Evolutionary conservation across 208 protist species (phyloP).

Genomic region (Trypanosoma melophagium): DNA sequence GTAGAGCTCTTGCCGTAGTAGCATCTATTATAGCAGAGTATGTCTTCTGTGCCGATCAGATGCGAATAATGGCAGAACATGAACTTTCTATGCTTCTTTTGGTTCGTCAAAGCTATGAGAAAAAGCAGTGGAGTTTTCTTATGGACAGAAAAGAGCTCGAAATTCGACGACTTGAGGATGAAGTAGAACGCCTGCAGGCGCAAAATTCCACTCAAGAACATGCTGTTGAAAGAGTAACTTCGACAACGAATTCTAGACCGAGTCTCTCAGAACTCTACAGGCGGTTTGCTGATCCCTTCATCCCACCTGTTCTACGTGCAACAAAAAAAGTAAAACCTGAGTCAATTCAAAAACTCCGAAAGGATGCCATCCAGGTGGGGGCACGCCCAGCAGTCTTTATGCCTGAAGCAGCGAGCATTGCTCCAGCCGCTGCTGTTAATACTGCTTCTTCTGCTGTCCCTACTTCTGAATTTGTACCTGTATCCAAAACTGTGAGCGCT

Average conservation of each 20-base stretch:
- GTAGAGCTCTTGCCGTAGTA: not conserved
- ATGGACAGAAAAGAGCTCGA: slow-evolving; percentile 47
- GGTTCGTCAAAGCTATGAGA: slow-evolving; percentile 30
- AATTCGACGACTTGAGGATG: slow-evolving; percentile 40
- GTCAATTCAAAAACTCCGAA: slow-evolving; percentile 35
- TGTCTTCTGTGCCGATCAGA: slow-evolving; percentile 20
- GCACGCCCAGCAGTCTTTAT: slow-evolving; percentile 30
- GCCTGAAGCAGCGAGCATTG: not conserved
- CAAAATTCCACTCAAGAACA: too few species aligned
- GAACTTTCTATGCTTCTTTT: slow-evolving; percentile 37
- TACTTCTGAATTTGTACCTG: not conserved
- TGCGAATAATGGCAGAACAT: slow-evolving; percentile 30
- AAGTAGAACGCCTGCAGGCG: slow-evolving; percentile 25
- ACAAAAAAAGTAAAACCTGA: slow-evolving; percentile 9
- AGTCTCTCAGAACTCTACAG: slow-evolving; percentile 44
- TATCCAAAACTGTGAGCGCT: too few species aligned
- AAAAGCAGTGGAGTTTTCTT: slow-evolving; percentile 37
- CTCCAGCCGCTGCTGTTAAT: not conserved
- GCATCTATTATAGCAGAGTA: slow-evolving; percentile 15
- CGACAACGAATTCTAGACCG: not conserved
- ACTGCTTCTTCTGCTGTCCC: not conserved
- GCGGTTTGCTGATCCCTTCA: slow-evolving; percentile 49
- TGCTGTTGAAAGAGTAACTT: not conserved
- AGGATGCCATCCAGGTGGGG: slow-evolving; percentile 50
- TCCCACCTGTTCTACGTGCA: slow-evolving; percentile 30